Evolutionary conservation across 2,329 filamentous ascomycete species (phyloP).

Genomic region (Cladosporium sp.): DNA sequence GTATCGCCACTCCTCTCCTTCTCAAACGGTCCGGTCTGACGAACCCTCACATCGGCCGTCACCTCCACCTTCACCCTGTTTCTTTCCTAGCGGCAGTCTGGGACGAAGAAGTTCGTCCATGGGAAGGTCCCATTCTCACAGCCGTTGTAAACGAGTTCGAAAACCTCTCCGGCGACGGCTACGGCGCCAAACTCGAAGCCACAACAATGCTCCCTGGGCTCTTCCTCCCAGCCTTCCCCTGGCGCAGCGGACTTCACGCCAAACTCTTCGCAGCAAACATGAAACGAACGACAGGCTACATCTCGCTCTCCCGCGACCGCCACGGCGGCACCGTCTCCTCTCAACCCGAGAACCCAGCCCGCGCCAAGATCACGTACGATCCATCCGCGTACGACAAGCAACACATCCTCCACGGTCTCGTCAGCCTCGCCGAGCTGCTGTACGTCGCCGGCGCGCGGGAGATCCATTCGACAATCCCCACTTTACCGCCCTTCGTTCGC

Average conservation of each 20-base stretch:
- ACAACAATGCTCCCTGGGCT: constrained; percentile 71
- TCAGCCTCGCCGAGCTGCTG: constrained; percentile 70
- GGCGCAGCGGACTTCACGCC: constrained; percentile 63
- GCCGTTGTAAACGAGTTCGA: constrained; percentile 73
- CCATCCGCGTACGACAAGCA: constrained; percentile 67
- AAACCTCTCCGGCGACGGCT: constrained; percentile 73
- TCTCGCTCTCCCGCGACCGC: constrained; percentile 70
- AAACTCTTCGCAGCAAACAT: constrained; percentile 68
- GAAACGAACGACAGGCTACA: constrained; percentile 66
- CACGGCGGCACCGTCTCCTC: constrained; percentile 70
- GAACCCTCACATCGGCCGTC: constrained; percentile 76
- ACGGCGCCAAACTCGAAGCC: constrained; percentile 78
- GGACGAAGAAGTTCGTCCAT: constrained; percentile 59
- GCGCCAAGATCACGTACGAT: constrained; percentile 65
- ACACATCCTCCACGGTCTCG: constrained; percentile 66
- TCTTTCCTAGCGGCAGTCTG: constrained; percentile 56
- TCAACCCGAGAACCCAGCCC: constrained; percentile 59
- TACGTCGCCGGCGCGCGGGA: constrained; percentile 77
- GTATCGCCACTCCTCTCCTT: constrained; percentile 71
- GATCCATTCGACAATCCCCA: constrained; percentile 64
- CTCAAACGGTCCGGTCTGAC: constrained; percentile 73
- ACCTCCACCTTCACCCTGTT: constrained; percentile 79
- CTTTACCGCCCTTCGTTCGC: constrained; percentile 61
- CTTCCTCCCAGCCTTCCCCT: constrained; percentile 60
- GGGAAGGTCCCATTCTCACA: constrained; percentile 74